These are phyloP conservation scores for Curvularia verruculosa DNA, from an alignment of 2,329 filamentous ascomycete genomes.

Conservation along the genomic window DNA sequence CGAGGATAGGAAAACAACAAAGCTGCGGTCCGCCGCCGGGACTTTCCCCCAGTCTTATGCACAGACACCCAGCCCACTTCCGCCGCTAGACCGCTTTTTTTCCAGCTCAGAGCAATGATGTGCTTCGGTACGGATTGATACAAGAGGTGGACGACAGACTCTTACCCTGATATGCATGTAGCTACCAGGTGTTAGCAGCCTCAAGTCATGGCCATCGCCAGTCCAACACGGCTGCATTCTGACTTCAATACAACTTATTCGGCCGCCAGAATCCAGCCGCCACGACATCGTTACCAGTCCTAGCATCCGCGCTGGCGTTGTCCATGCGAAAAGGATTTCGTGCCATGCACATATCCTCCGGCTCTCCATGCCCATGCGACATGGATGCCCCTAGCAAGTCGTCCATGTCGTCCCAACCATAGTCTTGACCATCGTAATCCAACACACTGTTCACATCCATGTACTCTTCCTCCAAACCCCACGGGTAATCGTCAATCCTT, in stretches of 20 bases:
- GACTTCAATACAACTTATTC: constrained; percentile 52
- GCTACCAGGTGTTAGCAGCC: neutral
- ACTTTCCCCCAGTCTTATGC: constrained; percentile 13
- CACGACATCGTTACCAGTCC: constrained; percentile 22
- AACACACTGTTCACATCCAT: constrained; percentile 3
- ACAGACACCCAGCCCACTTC: constrained; percentile 16
- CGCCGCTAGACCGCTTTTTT: neutral
- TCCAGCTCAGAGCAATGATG: neutral
- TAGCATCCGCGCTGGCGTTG: constrained; percentile 4
- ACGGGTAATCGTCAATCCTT: neutral
- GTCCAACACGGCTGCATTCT: no score
- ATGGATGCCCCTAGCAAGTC: neutral
- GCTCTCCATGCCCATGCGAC: neutral
- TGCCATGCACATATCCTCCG: neutral
- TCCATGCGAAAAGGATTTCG: neutral
- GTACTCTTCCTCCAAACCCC: neutral
- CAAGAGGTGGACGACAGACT: no score
- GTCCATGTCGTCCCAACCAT: constrained; percentile 7
- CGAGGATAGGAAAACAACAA: constrained; percentile 32
- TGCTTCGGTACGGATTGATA: neutral
- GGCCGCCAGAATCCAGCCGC: constrained; percentile 53
- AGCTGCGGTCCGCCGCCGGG: constrained; percentile 8
- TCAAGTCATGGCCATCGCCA: neutral
- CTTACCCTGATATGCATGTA: neutral
- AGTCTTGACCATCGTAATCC: neutral